A percentile compares a stretch with the other conserved stretches of the same genome.
Evolutionary conservation across 495 filamentous ascomycete species (phyloP).

Genomic region (Penicilliopsis zonata): DNA sequence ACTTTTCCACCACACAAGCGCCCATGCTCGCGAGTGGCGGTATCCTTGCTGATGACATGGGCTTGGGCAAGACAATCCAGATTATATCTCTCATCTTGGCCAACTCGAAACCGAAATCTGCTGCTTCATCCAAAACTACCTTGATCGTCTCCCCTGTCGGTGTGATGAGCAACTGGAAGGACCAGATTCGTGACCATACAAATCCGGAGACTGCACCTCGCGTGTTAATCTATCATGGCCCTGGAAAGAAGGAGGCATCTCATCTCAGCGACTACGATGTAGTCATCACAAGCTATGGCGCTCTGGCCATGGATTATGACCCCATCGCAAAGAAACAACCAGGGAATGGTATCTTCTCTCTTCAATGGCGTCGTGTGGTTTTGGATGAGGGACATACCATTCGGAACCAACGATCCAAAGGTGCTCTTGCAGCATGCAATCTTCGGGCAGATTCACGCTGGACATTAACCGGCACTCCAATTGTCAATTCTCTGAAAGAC

Average conservation of each 20-base stretch:
- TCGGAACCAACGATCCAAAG: constrained; percentile 64
- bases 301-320: constrained; percentile 31
- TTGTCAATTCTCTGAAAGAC: constrained; percentile 69
- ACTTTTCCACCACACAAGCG: constrained; percentile 42
- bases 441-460: constrained; percentile 65
- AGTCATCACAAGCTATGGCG: constrained; percentile 76
- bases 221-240: constrained; percentile 67
- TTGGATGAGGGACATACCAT: constrained; percentile 85
- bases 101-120: constrained; percentile 31
- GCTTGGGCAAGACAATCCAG: constrained; percentile 85
- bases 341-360: constrained; percentile 41
- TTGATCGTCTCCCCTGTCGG: constrained; percentile 75
- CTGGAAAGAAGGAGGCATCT: constrained; percentile 39
- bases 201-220: constrained; percentile 43
- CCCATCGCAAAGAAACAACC: constrained; percentile 18
- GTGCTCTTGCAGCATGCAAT: constrained; percentile 51
- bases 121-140: constrained; percentile 40
- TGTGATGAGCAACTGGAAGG: constrained; percentile 89
- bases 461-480: constrained; percentile 74
- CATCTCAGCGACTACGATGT: constrained; percentile 53
- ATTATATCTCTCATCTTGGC: constrained; percentile 71
- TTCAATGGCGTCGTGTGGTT: constrained; percentile 71
- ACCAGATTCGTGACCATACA: constrained; percentile 69
- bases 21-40: constrained; percentile 67
- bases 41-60: constrained; percentile 91